Conservation (phyloP, 83 land plant species). For the Picea mariana region DNA sequence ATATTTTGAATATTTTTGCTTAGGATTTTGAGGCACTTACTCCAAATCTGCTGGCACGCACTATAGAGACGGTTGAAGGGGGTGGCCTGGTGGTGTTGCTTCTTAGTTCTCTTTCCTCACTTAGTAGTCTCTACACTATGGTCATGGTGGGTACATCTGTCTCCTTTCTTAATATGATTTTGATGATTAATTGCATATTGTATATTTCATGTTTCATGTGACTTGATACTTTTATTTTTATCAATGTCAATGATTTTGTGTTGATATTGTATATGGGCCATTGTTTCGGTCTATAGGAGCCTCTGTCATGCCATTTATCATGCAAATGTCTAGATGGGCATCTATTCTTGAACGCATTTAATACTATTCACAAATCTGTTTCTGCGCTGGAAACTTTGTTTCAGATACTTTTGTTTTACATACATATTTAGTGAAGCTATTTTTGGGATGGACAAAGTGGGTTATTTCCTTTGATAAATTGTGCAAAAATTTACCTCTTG, state of each 20-base stretch:
- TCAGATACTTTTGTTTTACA: neutral
- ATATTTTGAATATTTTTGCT: conserved; percentile 2
- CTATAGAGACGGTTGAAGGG: conserved; percentile 99
- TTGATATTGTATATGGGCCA: neutral
- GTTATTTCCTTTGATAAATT: too few species aligned
- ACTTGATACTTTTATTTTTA: neutral
- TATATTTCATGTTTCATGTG: neutral
- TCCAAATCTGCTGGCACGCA: conserved; percentile 96
- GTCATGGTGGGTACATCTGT: conserved; percentile 71
- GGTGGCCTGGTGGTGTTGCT: conserved; percentile 90
- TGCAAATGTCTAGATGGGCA: neutral
- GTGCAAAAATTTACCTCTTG: too few species aligned
- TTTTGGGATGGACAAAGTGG: too few species aligned
- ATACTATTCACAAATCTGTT: neutral
- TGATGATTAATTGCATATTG: neutral
- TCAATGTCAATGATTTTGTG: neutral
- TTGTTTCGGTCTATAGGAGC: too few species aligned
- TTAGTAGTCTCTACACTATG: conserved; percentile 95
- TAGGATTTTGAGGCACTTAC: conserved; percentile 99
- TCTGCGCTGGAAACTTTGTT: neutral
- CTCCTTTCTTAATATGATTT: conserved; percentile 8
- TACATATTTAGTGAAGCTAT: neutral
- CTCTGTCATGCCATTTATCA: too few species aligned
- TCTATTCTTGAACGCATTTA: neutral
- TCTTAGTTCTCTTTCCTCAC: conserved; percentile 82